Base-by-base conservation (phyloP, 306 rosid species). In the Psophocarpus tetragonolobus region DNA sequence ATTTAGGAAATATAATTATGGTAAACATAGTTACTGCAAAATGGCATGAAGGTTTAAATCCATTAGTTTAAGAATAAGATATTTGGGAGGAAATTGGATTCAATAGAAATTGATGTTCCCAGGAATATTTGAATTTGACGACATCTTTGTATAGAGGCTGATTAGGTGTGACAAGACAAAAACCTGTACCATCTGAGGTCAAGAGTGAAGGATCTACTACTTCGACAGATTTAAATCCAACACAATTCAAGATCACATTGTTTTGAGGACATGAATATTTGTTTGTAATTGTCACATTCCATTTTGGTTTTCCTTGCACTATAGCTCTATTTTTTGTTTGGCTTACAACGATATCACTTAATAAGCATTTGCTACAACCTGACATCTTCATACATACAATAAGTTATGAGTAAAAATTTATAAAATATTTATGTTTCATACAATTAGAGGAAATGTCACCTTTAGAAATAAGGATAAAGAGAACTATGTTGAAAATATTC, bases 231-330 rank as follows among this genome's bases (percentile, higher is more conserved):
- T 75, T 21, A 48, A 84, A 89, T 8, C 86, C 89, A 0, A 0
- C 2, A 32, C 86, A 83, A 0, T 76, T 72, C 4, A 85, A 21
- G 9, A 9, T 4, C 1, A 87, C 70, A 2, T 26, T 0, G 0
- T 2, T n/a, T 6, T 66, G 93, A 56, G 67, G 14, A 61, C 89
- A 87, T 0, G 2, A 0, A 3, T 87, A 89, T 0, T 69, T 42
- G 66, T 85, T 87, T 5, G 61, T 61, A 8, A 87, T 47, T 0
- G 68, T 71, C 47, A 81, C 93, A 0, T 4, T 7, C 88, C 89
- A 89, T 39, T 89, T 75, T 18, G 79, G 73, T 68, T 81, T 83
- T 18, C 62, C 50, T 1, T 70, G 12, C 10, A 87, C 76, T 2
- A 5, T 27, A 0, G 48, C 60, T n/a, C 91, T 91, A 0, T 80